phyloP scores from a whole-genome alignment of 1,284 basidiomycete species.

The Papiliotrema nemorosa region DNA sequence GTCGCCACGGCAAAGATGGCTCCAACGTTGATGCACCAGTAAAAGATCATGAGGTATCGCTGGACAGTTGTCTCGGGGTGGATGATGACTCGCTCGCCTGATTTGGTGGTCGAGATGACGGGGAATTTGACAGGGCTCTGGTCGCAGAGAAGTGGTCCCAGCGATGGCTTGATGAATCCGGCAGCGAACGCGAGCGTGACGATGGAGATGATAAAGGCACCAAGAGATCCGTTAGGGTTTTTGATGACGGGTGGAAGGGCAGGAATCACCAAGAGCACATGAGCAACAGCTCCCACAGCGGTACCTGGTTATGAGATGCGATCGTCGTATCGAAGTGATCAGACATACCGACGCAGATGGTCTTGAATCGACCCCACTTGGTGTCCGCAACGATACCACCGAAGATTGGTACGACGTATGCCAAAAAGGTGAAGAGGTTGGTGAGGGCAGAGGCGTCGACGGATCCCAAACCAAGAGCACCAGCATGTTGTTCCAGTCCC shows the following conservation, averaged over 20 bases:
- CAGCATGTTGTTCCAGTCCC: conserved; percentile 57
- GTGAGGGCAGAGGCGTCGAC: conserved; percentile 22
- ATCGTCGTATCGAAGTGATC: no score
- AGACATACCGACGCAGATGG: conserved; percentile 59
- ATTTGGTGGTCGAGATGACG: conserved; percentile 27
- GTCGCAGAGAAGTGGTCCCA: conserved; percentile 45
- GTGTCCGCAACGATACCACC: conserved; percentile 64
- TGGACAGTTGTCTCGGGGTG: conserved; percentile 44
- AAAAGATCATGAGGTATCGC: conserved; percentile 44
- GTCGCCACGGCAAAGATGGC: conserved; percentile 44
- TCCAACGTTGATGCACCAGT: conserved; percentile 46
- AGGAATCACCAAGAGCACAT: conserved; percentile 42
- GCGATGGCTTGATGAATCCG: conserved; percentile 48
- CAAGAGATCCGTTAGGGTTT: conserved; percentile 22
- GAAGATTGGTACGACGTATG: conserved; percentile 35
- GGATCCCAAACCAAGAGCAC: conserved; percentile 42
- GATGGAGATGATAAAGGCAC: conserved; percentile 46
- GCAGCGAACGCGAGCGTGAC: conserved; percentile 46
- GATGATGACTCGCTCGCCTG: conserved; percentile 46
- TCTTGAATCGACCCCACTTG: conserved; percentile 71
- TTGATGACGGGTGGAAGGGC: conserved; percentile 44
- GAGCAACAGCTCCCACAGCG: conserved; percentile 37
- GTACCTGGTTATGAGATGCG: no score
- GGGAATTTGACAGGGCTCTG: conserved; percentile 44
- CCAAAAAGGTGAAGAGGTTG: conserved; percentile 29